Percentiles rank a stretch among this genome's conserved stretches.
Conservation (phyloP, 1,284 basidiomycete genomes). For the Cutaneotrichosporon sp. region DNA sequence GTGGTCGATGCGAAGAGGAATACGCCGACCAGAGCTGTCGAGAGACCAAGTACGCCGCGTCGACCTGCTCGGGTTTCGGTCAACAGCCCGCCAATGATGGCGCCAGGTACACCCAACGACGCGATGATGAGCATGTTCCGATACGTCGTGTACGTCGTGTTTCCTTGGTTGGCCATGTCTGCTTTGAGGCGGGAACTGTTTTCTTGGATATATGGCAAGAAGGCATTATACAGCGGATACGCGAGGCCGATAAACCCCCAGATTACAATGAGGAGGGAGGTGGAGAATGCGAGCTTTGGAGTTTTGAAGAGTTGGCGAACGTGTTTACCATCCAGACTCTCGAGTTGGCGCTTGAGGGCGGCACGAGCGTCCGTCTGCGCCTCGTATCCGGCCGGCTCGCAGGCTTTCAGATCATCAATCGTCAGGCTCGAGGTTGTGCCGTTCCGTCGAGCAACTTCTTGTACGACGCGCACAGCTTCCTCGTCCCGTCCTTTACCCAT, state of each 20-base stretch:
- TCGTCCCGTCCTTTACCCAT: conserved; percentile 62
- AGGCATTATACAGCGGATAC: conserved; percentile 59
- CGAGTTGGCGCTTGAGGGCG: conserved; percentile 44
- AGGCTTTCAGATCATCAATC: conserved; percentile 55
- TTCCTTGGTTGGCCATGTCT: conserved; percentile 17
- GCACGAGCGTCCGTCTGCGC: conserved; percentile 25
- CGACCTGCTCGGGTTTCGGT: conserved; percentile 60
- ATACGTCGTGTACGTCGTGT: conserved; percentile 52
- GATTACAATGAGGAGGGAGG: conserved; percentile 58
- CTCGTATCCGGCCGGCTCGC: conserved; percentile 32
- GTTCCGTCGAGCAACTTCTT: conserved; percentile 59
- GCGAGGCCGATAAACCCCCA: conserved; percentile 66
- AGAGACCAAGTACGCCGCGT: conserved; percentile 58
- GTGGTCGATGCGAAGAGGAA: conserved; percentile 68
- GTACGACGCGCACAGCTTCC: conserved; percentile 59
- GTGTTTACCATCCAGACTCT: conserved; percentile 56
- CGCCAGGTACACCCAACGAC: conserved; percentile 61
- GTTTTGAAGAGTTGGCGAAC: conserved; percentile 60
- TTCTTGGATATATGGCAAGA: conserved; percentile 59
- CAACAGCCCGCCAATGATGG: conserved; percentile 60
- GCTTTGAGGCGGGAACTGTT: conserved; percentile 12
- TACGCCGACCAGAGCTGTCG: conserved; percentile 59
- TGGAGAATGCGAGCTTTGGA: conserved; percentile 58
- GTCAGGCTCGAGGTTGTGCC: conserved; percentile 58
- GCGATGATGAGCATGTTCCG: conserved; percentile 58